These are phyloP conservation scores for Eimeria maxima DNA, from an alignment of 169 alveolate species.

Conservation along the genomic window DNA sequence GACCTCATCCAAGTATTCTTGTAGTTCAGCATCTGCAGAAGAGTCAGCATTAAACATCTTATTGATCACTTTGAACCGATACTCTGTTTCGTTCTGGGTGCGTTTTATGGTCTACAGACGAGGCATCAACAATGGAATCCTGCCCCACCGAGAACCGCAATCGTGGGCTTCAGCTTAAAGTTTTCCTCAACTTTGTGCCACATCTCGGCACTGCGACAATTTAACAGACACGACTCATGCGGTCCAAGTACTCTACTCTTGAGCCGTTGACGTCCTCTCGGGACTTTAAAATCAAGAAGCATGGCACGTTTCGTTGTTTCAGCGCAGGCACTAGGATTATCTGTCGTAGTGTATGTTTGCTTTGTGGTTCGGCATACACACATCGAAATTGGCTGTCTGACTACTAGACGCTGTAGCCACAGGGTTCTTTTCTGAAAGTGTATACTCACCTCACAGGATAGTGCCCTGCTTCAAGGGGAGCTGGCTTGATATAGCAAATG, in stretches of 20 bases:
- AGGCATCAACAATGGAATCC: background rate
- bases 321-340: no score
- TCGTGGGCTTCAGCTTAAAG: background rate
- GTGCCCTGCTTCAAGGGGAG: background rate
- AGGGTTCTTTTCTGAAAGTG: background rate
- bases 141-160: slow-evolving; percentile 14
- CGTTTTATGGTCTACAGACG: background rate
- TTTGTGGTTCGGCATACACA: background rate
- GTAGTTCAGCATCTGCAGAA: background rate
- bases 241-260: no score
- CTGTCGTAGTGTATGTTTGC: background rate
- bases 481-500: slow-evolving; percentile 37
- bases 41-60: background rate
- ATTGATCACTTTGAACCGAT: no score
- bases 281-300: no score
- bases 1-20: slow-evolving; percentile 19
- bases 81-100: background rate
- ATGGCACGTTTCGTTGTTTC: background rate
- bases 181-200: slow-evolving; percentile 49
- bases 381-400: background rate
- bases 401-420: background rate
- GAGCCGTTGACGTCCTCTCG: no score
- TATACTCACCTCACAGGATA: slow-evolving; percentile 10
- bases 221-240: background rate
- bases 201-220: slow-evolving; percentile 8